Percentiles rank a stretch among this genome's conserved stretches.
Conservation (phyloP, 1,284 basidiomycete species). For the Sanghuangporus sanghuang region DNA sequence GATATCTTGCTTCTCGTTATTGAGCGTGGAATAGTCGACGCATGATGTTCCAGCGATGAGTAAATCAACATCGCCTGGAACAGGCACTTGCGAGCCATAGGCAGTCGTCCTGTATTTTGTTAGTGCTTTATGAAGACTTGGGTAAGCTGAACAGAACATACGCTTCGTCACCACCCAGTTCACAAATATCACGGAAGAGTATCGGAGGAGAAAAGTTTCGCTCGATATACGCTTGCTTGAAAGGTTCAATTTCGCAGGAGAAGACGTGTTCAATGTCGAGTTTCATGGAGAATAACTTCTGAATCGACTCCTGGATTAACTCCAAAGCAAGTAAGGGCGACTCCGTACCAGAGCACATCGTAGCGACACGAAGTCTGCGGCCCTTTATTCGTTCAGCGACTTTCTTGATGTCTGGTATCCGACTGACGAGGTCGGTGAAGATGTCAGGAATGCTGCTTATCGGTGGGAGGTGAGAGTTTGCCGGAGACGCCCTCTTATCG, state of each 20-base stretch:
- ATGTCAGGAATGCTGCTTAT: slow-evolving; percentile 80
- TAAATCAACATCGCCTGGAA: slow-evolving; percentile 89
- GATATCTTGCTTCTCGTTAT: slow-evolving; percentile 89
- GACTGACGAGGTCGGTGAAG: slow-evolving; percentile 78
- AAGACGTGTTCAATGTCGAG: slow-evolving; percentile 89
- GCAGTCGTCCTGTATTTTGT: slow-evolving; percentile 70
- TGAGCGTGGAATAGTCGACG: slow-evolving; percentile 94
- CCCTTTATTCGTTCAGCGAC: slow-evolving; percentile 72
- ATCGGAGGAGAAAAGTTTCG: slow-evolving; percentile 90
- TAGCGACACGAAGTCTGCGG: slow-evolving; percentile 87
- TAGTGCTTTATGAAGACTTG: slow-evolving; percentile 27
- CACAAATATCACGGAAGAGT: slow-evolving; percentile 91
- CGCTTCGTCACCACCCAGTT: slow-evolving; percentile 76
- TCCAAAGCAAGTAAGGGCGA: slow-evolving; percentile 89
- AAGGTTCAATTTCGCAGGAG: slow-evolving; percentile 96
- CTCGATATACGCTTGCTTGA: slow-evolving; percentile 98
- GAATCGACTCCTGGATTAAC: slow-evolving; percentile 72
- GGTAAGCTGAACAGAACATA: slow-evolving; percentile 34
- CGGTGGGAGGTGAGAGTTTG: slow-evolving; percentile 69
- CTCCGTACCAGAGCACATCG: slow-evolving; percentile 97
- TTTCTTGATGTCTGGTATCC: slow-evolving; percentile 61
- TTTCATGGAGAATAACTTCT: slow-evolving; percentile 60
- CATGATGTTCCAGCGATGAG: slow-evolving; percentile 93
- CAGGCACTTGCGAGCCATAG: slow-evolving; percentile 80
- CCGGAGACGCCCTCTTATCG: slow-evolving; percentile 33